Base-by-base conservation (phyloP, 176 grass and related monocot species). In the Avena insularis region DNA sequence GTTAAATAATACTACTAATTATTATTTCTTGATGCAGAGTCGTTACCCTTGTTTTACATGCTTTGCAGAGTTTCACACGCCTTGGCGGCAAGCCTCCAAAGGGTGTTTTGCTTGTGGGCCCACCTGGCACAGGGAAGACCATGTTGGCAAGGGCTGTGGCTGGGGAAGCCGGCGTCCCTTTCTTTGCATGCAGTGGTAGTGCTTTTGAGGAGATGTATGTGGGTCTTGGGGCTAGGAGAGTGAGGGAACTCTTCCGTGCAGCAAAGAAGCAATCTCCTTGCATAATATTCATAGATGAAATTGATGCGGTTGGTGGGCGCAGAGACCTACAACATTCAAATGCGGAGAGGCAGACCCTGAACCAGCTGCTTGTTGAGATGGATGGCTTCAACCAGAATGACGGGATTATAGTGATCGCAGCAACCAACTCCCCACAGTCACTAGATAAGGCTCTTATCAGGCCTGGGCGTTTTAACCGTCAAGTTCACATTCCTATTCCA, bases 141-240 rank as follows among this genome's bases (percentile, higher is more conserved):
- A 71, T 71, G 67, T 45, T 71, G 67, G 67, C 67, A 71, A 71
- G 67, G 67, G 67, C 36, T n/a, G 67, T 71, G 36, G 67, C 67
- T 5, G 67, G 67, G 36, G 67, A 71, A 71, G 67, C 67, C 9
- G 17, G 33, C 8, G 36, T 71, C 35, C 67, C 67, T 20, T 71
- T 71, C 36, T 71, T 71, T 1, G 17, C 67, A 0, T 20, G 67
- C 36, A 71, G 67, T 10, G 67, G 67, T 1, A 71, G 67, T 9
- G 67, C 19, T 20, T 71, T 71, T 0, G 36, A 71, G 36, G 67
- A 71, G 3, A 2, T n/a, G 17, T 71, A 71, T 71, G 67, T 71
- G 9, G 67, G 67, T 4, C 1, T 20, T n/a, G 67, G 67, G 67
- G 67, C 67, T 11, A 20, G 11, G 8, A 71, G 36, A 43, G 67